phyloP scores from a whole-genome alignment of 164 flowering plant species.

The Santalum album region DNA sequence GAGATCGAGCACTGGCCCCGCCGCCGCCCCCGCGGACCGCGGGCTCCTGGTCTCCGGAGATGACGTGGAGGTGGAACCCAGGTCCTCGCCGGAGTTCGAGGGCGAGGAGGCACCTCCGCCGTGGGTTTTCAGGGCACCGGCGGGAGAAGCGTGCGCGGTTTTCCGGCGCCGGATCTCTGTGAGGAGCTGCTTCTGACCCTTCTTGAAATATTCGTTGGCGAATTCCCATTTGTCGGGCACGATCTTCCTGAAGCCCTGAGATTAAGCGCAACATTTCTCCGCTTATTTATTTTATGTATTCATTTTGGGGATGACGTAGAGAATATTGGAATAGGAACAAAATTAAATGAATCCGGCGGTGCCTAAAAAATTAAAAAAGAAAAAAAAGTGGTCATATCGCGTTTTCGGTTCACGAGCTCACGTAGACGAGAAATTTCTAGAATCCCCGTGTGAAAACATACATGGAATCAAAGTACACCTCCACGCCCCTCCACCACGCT shows the following conservation, averaged over 20 bases:
- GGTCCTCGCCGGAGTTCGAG: slow-evolving; percentile 51
- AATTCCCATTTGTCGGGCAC: slow-evolving; percentile 80
- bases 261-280: not conserved
- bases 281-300: not conserved
- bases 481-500: too few relatives aligned
- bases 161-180: slow-evolving; percentile 62
- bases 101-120: slow-evolving; percentile 14
- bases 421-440: too few relatives aligned
- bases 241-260: slow-evolving; percentile 67
- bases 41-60: slow-evolving; percentile 40
- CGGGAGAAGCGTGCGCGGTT: slow-evolving; percentile 8
- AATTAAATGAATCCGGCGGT: too few relatives aligned
- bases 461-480: too few relatives aligned
- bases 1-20: slow-evolving; percentile 30
- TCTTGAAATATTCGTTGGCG: slow-evolving; percentile 45
- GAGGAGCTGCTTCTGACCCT: slow-evolving; percentile 47
- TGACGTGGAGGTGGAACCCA: slow-evolving; percentile 51
- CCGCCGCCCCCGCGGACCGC: slow-evolving; percentile 31
- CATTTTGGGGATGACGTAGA: too few relatives aligned
- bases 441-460: too few relatives aligned
- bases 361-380: too few relatives aligned
- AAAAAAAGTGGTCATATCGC: too few relatives aligned
- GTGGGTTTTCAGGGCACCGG: slow-evolving; percentile 15
- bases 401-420: too few relatives aligned
- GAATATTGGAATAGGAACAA: too few relatives aligned